Evolutionary conservation across 257 asterid species (phyloP), one percentile per base, ranked within the genome.

Genomic region (Coffea eugenioides): DNA sequence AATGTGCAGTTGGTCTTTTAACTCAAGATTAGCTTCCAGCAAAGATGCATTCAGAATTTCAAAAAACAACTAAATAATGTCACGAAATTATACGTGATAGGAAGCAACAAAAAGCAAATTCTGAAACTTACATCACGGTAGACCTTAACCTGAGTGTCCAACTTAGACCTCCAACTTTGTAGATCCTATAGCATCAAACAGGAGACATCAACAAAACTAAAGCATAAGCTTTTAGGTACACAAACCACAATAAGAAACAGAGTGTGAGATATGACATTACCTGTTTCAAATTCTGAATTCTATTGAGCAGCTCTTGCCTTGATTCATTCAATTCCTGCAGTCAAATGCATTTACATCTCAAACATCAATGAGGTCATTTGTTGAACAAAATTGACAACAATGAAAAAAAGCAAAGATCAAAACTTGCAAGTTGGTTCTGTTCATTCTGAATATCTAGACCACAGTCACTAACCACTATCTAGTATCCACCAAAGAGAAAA

Each of bases 281-380:
- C 92, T 93, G 96, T 79, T 95, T 95, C 84, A 95, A 87, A 85
- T 84, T 92, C 90, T 92, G 94, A 78, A 95, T 84, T 78, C 95
- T 85, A 81, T 68, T 84, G 75, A 93, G 86, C 56, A 95, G 93
- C 83, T 95, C 98, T 88, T 91, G 88, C 90, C 97, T 84, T 76
- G 99, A 92, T 83, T 91, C 98, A 67, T 90, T 84, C 89, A 93
- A 54, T 86, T 90, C 97, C 99, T 95, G 88, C 81, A 86, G 10
- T 45, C 27, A 67, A 82, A 52, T 0, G 43, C 71, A 51, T 16
- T 16, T 8, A 41, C 13, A 71, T 39, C 10, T 77, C 72, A 77
- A 34, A 74, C 23, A 74, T 4, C 61, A 76, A 5, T 11, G 1
- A 25, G 5, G 21, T 75, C 21, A 23, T 46, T 59, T 20, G 57